These are phyloP conservation scores for Cadophora sp. DNA, from an alignment of 2,329 filamentous ascomycete species.

Conservation along the genomic window DNA sequence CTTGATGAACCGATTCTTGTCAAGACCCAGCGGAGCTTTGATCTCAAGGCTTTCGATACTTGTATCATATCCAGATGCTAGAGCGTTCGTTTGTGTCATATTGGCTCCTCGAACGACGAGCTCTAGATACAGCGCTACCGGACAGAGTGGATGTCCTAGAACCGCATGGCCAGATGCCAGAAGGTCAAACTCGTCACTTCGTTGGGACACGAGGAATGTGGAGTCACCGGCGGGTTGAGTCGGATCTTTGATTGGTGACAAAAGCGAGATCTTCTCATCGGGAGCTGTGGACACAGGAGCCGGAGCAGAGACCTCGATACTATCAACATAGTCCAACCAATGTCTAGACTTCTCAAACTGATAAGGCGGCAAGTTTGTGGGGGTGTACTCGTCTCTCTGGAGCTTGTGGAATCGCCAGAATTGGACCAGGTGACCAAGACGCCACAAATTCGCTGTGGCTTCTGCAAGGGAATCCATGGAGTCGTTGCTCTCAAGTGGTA, in stretches of 20 bases:
- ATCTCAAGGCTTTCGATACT: background rate
- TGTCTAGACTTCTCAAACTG: conserved; percentile 9
- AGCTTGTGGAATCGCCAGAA: background rate
- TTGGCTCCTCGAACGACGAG: background rate
- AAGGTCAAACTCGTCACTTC: background rate
- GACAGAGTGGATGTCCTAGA: background rate
- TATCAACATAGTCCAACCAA: conserved; percentile 9
- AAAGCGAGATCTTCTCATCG: background rate
- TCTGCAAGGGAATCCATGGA: background rate
- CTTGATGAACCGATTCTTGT: conserved; percentile 1
- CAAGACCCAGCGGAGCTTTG: background rate
- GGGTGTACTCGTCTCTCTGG: background rate
- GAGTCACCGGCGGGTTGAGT: background rate
- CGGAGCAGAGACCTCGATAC: background rate
- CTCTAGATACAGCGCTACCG: background rate
- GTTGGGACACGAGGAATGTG: background rate
- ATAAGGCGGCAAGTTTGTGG: conserved; percentile 4
- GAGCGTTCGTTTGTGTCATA: background rate
- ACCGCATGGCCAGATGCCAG: background rate
- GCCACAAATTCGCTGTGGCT: background rate
- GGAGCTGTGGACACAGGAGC: background rate
- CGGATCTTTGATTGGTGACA: background rate
- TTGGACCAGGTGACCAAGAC: background rate
- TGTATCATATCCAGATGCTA: background rate
- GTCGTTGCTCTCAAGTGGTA: background rate